Conservation (phyloP, 2,329 filamentous ascomycete species). For the Apiospora marii region DNA sequence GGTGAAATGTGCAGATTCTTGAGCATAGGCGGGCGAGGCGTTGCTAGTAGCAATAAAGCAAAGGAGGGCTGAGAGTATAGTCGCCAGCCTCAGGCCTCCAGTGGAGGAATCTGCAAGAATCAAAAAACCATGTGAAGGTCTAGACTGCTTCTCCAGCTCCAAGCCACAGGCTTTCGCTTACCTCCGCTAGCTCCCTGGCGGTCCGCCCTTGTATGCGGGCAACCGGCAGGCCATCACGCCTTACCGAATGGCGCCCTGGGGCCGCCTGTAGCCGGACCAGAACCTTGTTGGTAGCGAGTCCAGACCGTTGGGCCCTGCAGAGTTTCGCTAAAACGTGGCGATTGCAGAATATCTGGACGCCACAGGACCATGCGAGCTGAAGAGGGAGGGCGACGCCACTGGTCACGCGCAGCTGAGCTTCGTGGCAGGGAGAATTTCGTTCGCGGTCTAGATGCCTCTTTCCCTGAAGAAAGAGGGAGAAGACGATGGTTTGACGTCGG, state of each 20-base stretch:
- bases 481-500: too few species aligned
- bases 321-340: constrained; percentile 12
- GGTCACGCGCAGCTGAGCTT: constrained; percentile 2
- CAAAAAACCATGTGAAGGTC: neutral
- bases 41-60: neutral
- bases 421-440: neutral
- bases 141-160: neutral
- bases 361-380: constrained; percentile 1
- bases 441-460: constrained; percentile 7
- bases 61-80: neutral
- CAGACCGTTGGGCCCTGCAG: constrained; percentile 9
- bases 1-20: neutral
- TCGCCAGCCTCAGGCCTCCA: neutral
- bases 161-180: neutral
- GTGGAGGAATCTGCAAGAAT: neutral
- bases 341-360: neutral
- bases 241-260: neutral
- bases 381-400: constrained; percentile 1
- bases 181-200: neutral
- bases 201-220: constrained; percentile 12
- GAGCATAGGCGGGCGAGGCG: neutral
- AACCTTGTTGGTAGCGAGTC: neutral
- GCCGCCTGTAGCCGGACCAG: neutral
- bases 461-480: neutral
- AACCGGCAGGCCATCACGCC: neutral